Evolutionary conservation across 257 asterid genomes (phyloP).

Genomic region (Jacaranda mimosifolia): DNA sequence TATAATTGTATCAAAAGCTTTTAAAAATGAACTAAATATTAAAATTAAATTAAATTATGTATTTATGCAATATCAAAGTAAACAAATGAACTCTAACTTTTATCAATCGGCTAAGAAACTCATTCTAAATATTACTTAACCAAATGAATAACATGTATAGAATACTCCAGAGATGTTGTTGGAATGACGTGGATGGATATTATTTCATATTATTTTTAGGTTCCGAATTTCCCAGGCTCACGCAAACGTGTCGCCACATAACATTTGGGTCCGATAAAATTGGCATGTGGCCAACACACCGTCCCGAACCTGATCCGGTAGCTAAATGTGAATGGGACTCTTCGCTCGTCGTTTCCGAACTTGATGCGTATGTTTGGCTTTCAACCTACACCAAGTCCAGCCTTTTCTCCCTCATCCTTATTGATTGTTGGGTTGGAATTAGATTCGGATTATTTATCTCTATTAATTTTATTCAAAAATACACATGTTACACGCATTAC

Average conservation of each 20-base stretch:
- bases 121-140: too few species aligned
- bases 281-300: not conserved
- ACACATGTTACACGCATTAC: too few species aligned
- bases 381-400: conserved; percentile 25
- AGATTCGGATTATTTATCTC: too few species aligned
- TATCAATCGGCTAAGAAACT: too few species aligned
- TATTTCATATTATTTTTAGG: not conserved
- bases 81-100: too few species aligned
- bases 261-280: not conserved
- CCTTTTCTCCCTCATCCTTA: not conserved
- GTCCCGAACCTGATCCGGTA: not conserved
- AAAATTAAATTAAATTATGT: too few species aligned
- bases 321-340: not conserved
- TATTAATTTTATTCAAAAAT: too few species aligned
- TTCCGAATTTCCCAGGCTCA: not conserved
- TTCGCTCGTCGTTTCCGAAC: too few species aligned
- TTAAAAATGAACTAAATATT: too few species aligned
- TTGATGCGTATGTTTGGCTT: too few species aligned
- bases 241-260: conserved; percentile 32
- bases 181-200: conserved; percentile 26
- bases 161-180: not conserved
- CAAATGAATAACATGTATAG: not conserved
- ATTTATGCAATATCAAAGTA: too few species aligned
- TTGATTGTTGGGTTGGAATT: not conserved
- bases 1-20: too few species aligned